Evolutionary conservation across 495 filamentous ascomycete species (phyloP).

Genomic region (Jackrogersella multiformis): DNA sequence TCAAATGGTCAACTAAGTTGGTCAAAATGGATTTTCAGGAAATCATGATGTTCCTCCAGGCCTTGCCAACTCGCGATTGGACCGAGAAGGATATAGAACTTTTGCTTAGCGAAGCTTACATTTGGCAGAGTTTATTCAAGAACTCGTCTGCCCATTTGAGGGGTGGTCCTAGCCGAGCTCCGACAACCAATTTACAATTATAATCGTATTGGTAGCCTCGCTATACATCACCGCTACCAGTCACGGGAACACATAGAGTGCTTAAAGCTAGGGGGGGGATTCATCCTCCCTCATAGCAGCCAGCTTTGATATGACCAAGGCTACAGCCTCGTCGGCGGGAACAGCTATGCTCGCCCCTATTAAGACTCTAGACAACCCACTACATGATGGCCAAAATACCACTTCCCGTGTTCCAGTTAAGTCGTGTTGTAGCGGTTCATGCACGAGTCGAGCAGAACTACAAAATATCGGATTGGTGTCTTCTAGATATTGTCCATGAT

Average conservation of each 20-base stretch:
- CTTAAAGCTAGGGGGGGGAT: too few relatives aligned
- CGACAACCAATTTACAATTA: conserved; percentile 55
- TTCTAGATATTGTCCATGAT: not conserved
- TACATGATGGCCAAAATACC: not conserved
- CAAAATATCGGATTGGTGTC: not conserved
- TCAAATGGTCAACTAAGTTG: conserved; percentile 96
- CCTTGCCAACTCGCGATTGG: conserved; percentile 92
- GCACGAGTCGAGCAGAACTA: too few relatives aligned
- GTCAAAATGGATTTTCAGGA: conserved; percentile 98
- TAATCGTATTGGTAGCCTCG: conserved; percentile 19
- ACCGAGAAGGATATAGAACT: conserved; percentile 98
- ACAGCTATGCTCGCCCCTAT: too few relatives aligned
- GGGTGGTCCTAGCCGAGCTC: conserved; percentile 51
- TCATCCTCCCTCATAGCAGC: too few relatives aligned
- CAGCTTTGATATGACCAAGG: too few relatives aligned
- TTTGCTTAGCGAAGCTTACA: conserved; percentile 92
- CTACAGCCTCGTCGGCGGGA: too few relatives aligned
- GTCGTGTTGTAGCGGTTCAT: not conserved
- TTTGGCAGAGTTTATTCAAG: conserved; percentile 93
- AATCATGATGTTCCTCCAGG: conserved; percentile 99
- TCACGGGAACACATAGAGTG: too few relatives aligned
- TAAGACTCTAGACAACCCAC: too few relatives aligned
- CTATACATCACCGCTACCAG: too few relatives aligned
- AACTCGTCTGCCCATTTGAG: conserved; percentile 86
- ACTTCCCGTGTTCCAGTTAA: not conserved